Base-by-base conservation (phyloP, 495 filamentous ascomycete genomes). In the Chaetomium fimeti region DNA sequence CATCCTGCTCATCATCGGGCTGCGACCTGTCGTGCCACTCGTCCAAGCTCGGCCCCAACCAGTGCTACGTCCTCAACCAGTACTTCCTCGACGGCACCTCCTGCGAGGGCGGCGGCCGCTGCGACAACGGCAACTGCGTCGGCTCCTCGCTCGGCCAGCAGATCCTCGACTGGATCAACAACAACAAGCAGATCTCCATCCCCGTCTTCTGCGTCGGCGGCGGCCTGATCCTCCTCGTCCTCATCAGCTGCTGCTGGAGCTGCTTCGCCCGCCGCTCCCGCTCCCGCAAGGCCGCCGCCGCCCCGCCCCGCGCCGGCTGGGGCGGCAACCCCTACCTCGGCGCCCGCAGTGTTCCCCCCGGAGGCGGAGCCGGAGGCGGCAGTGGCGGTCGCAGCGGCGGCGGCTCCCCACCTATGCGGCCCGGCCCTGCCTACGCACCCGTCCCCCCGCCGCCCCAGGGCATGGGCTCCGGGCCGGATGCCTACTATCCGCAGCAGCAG, bases 1-100 rank as follows among this genome's bases (percentile, higher is more conserved):
- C 86, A 68, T 91, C 93, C 13, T 98, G 95, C 76, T 86, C 89
- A 57, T 80, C 75, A 62, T 81, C 79, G 57, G 88, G 86, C 40
- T 98, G 94, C 75, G 80, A 79, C 57, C 77, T 98, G 25, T 86
- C 85, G 38, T 98, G 93, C 76, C 83, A 84, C 11, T 89, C 89
- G 6, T 85, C 89, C n/a, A 73, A 84, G 55, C 84, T 93, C 60
- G 85, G 85, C 1, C 68, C 76, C 13, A 81, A 81, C 70, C 82
- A 80, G 45, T 96, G 87, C 74, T 89, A 86, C 72, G 80, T 81
- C 32, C 88, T 94, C 80, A 85, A 91, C 69, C 92, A 97, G 75
- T 93, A 96, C 74, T 98, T 95, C 78, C 81, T 98, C 45, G 95
- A 98, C 72, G 94, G 94, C 15, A 98, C 94, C 9, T 81, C 86